Conservation (phyloP, 2,329 filamentous ascomycete species). For the Aspergillus pseudoviridinutans region DNA sequence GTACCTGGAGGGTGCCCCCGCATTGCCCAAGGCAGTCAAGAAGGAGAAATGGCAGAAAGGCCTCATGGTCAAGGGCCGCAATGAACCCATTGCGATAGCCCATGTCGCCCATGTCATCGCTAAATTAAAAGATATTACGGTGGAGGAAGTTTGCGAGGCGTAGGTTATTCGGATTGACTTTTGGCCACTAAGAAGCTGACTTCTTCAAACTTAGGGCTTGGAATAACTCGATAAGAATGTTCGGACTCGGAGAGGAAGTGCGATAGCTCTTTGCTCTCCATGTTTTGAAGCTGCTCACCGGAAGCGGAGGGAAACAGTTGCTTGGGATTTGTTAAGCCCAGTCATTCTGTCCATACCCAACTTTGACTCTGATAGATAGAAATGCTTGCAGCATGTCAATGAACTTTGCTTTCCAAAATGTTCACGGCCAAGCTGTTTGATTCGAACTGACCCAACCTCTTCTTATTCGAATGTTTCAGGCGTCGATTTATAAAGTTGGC, state of each 20-base stretch:
- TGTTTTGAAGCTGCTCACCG: not conserved
- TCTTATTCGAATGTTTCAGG: not conserved
- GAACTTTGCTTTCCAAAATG: not conserved
- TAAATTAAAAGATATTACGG: conserved; percentile 70
- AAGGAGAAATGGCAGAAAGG: conserved; percentile 93
- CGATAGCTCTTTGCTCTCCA: conserved; percentile 1
- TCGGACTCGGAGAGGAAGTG: conserved; percentile 59
- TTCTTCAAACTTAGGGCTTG: conserved; percentile 53
- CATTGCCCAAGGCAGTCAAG: conserved; percentile 79
- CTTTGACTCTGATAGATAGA: not conserved
- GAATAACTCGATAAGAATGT: conserved; percentile 76
- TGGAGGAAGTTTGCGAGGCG: conserved; percentile 81
- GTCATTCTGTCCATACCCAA: not conserved
- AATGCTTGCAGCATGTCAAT: not conserved
- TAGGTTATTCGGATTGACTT: conserved; percentile 37
- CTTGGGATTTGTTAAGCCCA: not conserved
- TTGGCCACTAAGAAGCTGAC: conserved; percentile 18
- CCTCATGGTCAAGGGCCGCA: conserved; percentile 87
- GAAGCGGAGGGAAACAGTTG: not conserved
- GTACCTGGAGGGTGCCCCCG: conserved; percentile 64
- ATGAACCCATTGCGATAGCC: conserved; percentile 85
- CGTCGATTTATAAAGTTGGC: not conserved
- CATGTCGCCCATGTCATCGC: conserved; percentile 87
- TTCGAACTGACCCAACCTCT: not conserved
- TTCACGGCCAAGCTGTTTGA: not conserved